Evolutionary conservation across 1,284 basidiomycete species (phyloP).

Genomic region (Naganishia cerealis): DNA sequence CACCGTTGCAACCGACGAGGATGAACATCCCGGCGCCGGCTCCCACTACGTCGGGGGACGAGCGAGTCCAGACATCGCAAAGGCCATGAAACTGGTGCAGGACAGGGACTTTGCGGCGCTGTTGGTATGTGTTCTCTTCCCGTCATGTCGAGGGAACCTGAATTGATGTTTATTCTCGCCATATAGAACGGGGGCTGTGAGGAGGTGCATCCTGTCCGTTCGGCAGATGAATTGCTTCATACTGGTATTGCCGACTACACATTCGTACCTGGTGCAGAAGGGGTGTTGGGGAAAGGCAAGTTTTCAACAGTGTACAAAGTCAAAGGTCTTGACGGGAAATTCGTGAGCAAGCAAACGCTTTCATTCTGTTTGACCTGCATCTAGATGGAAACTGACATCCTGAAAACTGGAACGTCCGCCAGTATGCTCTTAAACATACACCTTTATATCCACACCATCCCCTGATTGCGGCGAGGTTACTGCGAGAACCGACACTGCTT

Average conservation of each 20-base stretch:
- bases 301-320: conserved; percentile 57
- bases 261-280: conserved; percentile 44
- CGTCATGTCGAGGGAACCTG: neutral
- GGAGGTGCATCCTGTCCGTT: conserved; percentile 34
- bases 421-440: conserved; percentile 62
- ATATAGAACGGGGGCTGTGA: conserved; percentile 7
- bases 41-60: conserved; percentile 8
- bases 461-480: conserved; percentile 59
- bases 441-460: conserved; percentile 61
- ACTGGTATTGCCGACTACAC: conserved; percentile 55
- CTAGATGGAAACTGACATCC: neutral
- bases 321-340: conserved; percentile 40
- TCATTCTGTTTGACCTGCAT: neutral
- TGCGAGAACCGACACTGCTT: conserved; percentile 60
- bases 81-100: neutral
- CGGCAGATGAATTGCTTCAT: conserved; percentile 50
- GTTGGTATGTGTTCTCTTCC: neutral
- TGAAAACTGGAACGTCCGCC: neutral
- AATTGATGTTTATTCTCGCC: neutral
- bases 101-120: conserved; percentile 7
- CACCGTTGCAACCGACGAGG: neutral
- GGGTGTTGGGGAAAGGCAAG: conserved; percentile 56
- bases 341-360: conserved; percentile 39
- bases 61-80: neutral
- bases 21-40: conserved; percentile 11